Evolutionary conservation across 2,329 filamentous ascomycete genomes (phyloP).

Genomic region (Macrophomina phaseolina): DNA sequence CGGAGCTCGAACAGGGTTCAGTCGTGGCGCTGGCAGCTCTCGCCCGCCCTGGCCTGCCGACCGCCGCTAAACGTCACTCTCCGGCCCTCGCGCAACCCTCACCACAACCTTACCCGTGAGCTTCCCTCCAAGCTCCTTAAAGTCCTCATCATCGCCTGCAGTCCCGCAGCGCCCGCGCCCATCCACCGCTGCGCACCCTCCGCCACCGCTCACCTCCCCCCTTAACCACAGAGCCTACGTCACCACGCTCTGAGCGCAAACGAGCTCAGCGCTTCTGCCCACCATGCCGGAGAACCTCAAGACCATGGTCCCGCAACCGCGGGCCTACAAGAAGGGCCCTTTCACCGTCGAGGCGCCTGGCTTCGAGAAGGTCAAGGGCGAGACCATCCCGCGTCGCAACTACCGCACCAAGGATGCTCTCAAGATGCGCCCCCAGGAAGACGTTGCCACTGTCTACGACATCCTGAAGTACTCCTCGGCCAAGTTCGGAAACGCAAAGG

Average conservation of each 20-base stretch:
- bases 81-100: slow-evolving; percentile 3
- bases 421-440: slow-evolving; percentile 67
- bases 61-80: slow-evolving; percentile 18
- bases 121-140: not conserved
- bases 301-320: slow-evolving; percentile 55
- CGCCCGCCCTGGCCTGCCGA: slow-evolving; percentile 1
- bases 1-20: not conserved
- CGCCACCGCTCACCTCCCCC: not conserved
- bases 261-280: slow-evolving; percentile 27
- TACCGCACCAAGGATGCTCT: slow-evolving; percentile 73
- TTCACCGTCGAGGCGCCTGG: slow-evolving; percentile 77
- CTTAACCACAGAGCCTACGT: not conserved
- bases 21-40: slow-evolving; percentile 2
- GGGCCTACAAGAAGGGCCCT: slow-evolving; percentile 67
- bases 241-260: slow-evolving; percentile 14
- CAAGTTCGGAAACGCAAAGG: slow-evolving; percentile 59
- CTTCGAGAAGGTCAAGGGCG: slow-evolving; percentile 72
- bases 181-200: not conserved
- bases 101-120: slow-evolving; percentile 13
- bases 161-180: not conserved
- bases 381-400: slow-evolving; percentile 83
- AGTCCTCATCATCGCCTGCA: not conserved
- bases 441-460: slow-evolving; percentile 78
- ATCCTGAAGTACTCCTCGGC: slow-evolving; percentile 72
- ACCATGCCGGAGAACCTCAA: slow-evolving; percentile 52